Evolutionary conservation across 441 rosid species (phyloP).

Genomic region (Bruguiera hainesii): DNA sequence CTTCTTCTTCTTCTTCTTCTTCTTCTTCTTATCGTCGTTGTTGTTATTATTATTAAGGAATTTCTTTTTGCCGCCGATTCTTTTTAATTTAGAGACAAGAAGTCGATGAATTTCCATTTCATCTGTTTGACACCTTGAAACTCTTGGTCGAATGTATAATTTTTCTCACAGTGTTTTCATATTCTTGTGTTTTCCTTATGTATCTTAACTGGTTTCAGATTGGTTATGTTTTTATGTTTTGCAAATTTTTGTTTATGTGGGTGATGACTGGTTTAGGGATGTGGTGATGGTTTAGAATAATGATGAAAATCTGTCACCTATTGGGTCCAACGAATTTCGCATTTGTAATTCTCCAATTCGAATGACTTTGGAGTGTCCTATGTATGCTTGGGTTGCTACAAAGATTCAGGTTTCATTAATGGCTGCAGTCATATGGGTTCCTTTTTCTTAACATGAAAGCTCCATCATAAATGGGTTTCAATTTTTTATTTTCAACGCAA

Average conservation of each 20-base stretch:
- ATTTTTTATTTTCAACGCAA: too few relatives aligned
- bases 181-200: not conserved
- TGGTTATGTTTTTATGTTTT: not conserved
- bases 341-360: not conserved
- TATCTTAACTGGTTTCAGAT: not conserved
- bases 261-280: not conserved
- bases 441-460: not conserved
- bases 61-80: not conserved
- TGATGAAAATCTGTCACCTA: not conserved
- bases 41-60: not conserved
- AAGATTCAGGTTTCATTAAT: not conserved
- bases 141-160: too few relatives aligned
- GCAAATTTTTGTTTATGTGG: not conserved
- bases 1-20: not conserved
- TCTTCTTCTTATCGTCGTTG: not conserved
- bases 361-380: not conserved
- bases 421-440: not conserved
- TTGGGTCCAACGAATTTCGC: not conserved
- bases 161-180: not conserved
- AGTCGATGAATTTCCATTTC: not conserved
- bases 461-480: not conserved
- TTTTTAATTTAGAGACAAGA: too few relatives aligned
- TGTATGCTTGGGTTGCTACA: not conserved
- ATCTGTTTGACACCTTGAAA: not conserved
- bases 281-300: not conserved